Conservation (phyloP, 2,329 filamentous ascomycete genomes). For the Trichophyton simii region DNA sequence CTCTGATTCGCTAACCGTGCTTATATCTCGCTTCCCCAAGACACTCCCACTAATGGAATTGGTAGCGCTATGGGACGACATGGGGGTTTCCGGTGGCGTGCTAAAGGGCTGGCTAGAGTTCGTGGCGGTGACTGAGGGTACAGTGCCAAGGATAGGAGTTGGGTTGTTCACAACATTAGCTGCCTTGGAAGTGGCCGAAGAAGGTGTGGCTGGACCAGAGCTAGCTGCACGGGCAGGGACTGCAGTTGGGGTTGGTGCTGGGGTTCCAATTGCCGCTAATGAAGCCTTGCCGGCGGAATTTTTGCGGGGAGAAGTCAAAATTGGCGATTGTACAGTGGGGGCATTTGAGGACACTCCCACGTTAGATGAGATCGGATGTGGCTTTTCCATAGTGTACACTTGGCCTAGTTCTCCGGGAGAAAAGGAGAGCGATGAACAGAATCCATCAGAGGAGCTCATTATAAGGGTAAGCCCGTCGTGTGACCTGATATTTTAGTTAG, state of each 20-base stretch:
- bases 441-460: constrained; percentile 96
- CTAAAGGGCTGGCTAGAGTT: constrained; percentile 49
- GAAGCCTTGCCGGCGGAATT: constrained; percentile 42
- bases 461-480: constrained; percentile 66
- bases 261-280: constrained; percentile 39
- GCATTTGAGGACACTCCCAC: constrained; percentile 46
- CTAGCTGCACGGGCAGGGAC: constrained; percentile 32
- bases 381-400: constrained; percentile 49
- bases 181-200: constrained; percentile 6
- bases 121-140: constrained; percentile 64
- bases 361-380: constrained; percentile 23
- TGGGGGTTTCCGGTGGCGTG: constrained; percentile 78
- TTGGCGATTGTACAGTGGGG: constrained; percentile 60
- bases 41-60: constrained; percentile 43
- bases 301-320: constrained; percentile 30
- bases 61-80: constrained; percentile 43
- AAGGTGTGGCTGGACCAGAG: not conserved
- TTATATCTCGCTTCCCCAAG: constrained; percentile 39
- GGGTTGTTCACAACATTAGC: constrained; percentile 52
- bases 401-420: constrained; percentile 71
- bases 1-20: constrained; percentile 31
- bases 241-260: constrained; percentile 35
- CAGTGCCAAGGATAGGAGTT: constrained; percentile 60
- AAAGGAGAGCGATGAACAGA: constrained; percentile 87
- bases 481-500: constrained; percentile 43